A percentile compares a stretch with the other conserved stretches of the same genome.
phyloP scores from a whole-genome alignment of 441 rosid genomes.

The Metrosideros polymorpha region DNA sequence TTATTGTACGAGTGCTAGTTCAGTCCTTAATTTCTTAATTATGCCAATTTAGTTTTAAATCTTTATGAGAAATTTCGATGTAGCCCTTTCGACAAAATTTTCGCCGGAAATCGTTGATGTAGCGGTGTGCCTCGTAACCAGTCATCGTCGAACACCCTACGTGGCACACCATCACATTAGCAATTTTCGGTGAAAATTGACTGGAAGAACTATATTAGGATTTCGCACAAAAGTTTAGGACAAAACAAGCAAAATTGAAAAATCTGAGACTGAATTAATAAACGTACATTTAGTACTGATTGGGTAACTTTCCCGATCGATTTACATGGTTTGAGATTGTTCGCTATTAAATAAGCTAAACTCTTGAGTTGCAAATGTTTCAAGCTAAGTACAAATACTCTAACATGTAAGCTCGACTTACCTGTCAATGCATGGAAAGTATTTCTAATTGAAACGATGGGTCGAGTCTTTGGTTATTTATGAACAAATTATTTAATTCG shows the following conservation, averaged over 20 bases:
- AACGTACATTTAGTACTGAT: fast-evolving
- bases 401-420: background rate
- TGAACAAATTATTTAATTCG: background rate
- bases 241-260: fast-evolving
- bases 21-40: fast-evolving
- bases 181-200: background rate
- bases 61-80: fast-evolving
- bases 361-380: background rate
- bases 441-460: background rate
- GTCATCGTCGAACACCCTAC: no score
- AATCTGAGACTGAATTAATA: fast-evolving
- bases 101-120: fast-evolving
- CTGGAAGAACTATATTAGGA: fast-evolving
- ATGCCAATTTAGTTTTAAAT: background rate
- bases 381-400: background rate
- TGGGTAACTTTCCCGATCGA: fast-evolving
- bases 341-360: background rate
- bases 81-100: background rate
- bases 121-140: fast-evolving
- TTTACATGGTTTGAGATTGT: background rate
- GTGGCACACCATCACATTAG: fast-evolving
- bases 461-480: background rate
- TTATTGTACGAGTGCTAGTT: fast-evolving
- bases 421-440: background rate
- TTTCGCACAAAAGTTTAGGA: background rate